phyloP scores from a whole-genome alignment of 257 asterid species.

The Nicotiana otophora region DNA sequence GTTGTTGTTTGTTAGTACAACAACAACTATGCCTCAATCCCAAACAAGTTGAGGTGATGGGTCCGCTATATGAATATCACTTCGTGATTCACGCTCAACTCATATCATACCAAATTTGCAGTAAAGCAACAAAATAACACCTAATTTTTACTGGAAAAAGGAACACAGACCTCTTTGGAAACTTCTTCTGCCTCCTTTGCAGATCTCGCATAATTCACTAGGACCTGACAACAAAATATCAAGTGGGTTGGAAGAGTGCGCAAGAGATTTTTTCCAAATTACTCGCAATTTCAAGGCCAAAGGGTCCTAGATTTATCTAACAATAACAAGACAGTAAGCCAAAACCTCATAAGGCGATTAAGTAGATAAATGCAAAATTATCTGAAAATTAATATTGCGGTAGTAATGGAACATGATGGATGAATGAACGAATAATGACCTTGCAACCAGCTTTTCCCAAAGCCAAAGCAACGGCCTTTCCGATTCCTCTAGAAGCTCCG shows the following conservation, averaged over 20 bases:
- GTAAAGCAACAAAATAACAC: neutral
- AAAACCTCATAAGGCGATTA: neutral
- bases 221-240: constrained; percentile 44
- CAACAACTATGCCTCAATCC: too few relatives aligned
- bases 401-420: too few relatives aligned
- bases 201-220: constrained; percentile 94
- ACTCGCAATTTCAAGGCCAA: neutral
- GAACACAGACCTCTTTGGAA: constrained; percentile 36
- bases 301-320: neutral
- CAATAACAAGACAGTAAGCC: neutral
- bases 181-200: constrained; percentile 95
- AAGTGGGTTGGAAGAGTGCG: neutral
- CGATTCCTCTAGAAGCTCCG: constrained; percentile 20
- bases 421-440: neutral
- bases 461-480: constrained; percentile 21
- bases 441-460: constrained; percentile 19
- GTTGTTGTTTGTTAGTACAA: too few relatives aligned
- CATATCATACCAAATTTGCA: too few relatives aligned
- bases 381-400: neutral
- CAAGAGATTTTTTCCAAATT: neutral
- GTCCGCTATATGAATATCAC: too few relatives aligned
- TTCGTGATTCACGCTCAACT: too few relatives aligned
- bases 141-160: neutral
- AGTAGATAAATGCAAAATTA: neutral
- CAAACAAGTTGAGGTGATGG: too few relatives aligned